These are phyloP conservation scores for Globisporangium irregulare DNA, from an alignment of 352 stramenopile genomes.

Conservation along the genomic window DNA sequence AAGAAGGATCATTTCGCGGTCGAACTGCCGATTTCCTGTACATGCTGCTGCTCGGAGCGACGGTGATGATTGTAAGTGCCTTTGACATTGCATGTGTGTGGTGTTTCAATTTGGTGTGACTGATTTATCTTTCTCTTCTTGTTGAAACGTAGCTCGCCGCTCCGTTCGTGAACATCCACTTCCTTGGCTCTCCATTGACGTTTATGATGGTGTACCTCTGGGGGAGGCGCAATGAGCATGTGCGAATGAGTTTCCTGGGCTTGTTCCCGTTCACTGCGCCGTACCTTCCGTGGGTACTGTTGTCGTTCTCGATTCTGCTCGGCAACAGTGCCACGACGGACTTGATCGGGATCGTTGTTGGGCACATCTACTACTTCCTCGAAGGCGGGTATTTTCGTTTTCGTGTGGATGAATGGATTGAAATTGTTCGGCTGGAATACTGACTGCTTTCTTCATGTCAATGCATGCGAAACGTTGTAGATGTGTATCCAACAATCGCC, in stretches of 20 bases:
- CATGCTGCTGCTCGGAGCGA: conserved; percentile 96
- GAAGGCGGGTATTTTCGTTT: conserved; percentile 60
- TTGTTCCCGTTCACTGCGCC: conserved; percentile 98
- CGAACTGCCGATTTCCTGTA: conserved; percentile 97
- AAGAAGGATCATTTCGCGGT: conserved; percentile 98
- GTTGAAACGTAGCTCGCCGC: conserved; percentile 76
- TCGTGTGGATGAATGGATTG: too few species aligned
- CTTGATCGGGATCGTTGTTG: conserved; percentile 98
- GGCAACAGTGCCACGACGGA: conserved; percentile 96
- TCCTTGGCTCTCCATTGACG: conserved; percentile 97
- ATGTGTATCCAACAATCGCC: conserved; percentile 97
- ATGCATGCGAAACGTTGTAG: conserved; percentile 32
- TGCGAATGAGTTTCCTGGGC: conserved; percentile 97
- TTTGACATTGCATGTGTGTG: not conserved
- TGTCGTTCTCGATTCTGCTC: conserved; percentile 95
- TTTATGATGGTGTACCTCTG: conserved; percentile 99
- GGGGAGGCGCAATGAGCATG: conserved; percentile 93
- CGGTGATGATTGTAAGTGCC: conserved; percentile 89
- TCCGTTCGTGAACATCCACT: conserved; percentile 96
- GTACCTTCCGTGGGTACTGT: conserved; percentile 98
- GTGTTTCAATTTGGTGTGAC: not conserved
- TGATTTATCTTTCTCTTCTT: not conserved
- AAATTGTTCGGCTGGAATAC: too few species aligned
- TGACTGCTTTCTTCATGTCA: not conserved
- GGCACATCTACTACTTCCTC: conserved; percentile 99